Evolutionary conservation across 1,284 basidiomycete species (phyloP).

Genomic region (Cutaneotrichosporon cavernicola): DNA sequence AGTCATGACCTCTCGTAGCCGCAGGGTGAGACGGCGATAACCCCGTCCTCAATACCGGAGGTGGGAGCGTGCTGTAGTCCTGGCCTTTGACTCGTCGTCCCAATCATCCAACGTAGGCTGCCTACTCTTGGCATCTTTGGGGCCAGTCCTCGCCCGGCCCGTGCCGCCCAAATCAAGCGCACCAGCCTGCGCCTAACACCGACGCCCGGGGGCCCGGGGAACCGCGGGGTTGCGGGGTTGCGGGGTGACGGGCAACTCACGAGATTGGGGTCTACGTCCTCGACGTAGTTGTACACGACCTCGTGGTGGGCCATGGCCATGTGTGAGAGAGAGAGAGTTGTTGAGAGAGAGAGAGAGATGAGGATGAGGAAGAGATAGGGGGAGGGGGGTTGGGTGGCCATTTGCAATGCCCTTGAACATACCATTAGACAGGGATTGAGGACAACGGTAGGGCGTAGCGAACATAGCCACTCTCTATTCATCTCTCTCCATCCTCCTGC

Average conservation of each 20-base stretch:
- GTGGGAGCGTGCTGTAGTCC: too few species aligned
- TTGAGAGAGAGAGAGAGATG: constrained; percentile 5
- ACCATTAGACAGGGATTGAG: background rate
- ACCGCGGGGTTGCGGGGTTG: background rate
- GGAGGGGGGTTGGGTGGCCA: background rate
- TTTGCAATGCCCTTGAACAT: background rate
- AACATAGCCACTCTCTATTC: background rate
- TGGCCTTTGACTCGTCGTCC: too few species aligned
- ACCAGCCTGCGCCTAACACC: too few species aligned
- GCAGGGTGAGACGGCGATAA: too few species aligned
- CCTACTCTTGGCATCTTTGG: too few species aligned
- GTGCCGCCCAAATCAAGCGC: too few species aligned
- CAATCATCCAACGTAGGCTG: too few species aligned
- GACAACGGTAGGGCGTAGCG: background rate
- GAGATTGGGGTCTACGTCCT: constrained; percentile 44
- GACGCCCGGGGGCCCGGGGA: too few species aligned
- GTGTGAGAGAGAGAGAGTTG: background rate
- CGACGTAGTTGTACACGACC: constrained; percentile 44
- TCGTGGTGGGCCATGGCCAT: constrained; percentile 21
- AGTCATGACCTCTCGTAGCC: too few species aligned
- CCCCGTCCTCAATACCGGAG: too few species aligned
- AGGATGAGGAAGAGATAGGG: background rate
- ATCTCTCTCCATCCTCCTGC: too few species aligned
- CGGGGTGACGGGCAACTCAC: constrained; percentile 19
- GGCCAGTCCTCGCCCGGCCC: too few species aligned